phyloP scores from a whole-genome alignment of 2,329 filamentous ascomycete genomes.

The Penicillium sp. region DNA sequence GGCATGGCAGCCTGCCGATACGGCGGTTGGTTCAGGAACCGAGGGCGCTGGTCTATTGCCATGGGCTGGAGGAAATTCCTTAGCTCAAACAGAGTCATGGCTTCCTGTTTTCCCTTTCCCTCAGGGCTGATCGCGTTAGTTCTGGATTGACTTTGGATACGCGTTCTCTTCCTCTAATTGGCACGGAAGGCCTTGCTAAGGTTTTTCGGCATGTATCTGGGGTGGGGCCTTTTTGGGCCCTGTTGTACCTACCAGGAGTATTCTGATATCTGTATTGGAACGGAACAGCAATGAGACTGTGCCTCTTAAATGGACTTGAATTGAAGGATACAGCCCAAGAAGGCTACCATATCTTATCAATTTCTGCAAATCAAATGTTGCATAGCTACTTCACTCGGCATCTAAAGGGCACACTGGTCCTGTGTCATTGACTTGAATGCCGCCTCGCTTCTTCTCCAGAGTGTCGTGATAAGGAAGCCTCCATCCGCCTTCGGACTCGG shows the following conservation, averaged over 20 bases:
- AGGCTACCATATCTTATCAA: background rate
- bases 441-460: conserved; percentile 30
- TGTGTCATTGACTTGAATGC: conserved; percentile 30
- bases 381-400: conserved; percentile 18
- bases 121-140: conserved; percentile 8
- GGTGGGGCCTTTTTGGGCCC: no score
- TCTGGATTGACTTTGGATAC: background rate
- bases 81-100: conserved; percentile 20
- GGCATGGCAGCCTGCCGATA: conserved; percentile 27
- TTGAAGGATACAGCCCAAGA: no score
- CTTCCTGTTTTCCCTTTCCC: conserved; percentile 24
- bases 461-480: conserved; percentile 28
- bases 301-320: no score
- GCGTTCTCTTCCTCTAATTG: no score
- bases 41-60: conserved; percentile 21
- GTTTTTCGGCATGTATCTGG: no score
- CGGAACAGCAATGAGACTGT: no score
- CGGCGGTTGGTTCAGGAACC: conserved; percentile 24
- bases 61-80: conserved; percentile 23
- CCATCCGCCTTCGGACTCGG: conserved; percentile 31
- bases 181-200: no score
- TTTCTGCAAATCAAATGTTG: no score
- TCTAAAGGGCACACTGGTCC: conserved; percentile 29
- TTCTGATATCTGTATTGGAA: no score
- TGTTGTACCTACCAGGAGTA: no score